Percentiles rank a stretch among this genome's conserved stretches.
phyloP scores from a whole-genome alignment of 257 asterid species.

The Solanum rostratum region DNA sequence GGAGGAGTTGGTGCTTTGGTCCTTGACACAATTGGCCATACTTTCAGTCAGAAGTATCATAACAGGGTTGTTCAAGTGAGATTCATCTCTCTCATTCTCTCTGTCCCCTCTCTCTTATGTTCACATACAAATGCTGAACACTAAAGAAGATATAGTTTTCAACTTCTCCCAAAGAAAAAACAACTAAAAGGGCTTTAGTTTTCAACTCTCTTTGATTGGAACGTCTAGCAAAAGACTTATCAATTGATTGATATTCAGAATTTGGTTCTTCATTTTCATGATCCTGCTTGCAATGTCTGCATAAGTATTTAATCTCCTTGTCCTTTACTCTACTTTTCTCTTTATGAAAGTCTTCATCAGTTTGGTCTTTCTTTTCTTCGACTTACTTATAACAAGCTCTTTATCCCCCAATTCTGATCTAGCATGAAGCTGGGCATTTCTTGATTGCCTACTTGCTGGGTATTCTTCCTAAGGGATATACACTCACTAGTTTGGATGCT shows the following conservation, averaged over 20 bases:
- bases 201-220: neutral
- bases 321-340: neutral
- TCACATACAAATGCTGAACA: neutral
- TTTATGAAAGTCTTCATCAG: neutral
- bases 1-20: slow-evolving; percentile 82
- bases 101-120: neutral
- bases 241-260: neutral
- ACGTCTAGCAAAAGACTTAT: neutral
- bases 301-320: neutral
- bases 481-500: slow-evolving; percentile 88
- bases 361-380: neutral
- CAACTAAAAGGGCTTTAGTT: neutral
- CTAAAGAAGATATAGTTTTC: neutral
- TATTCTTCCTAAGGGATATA: slow-evolving; percentile 73
- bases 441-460: slow-evolving; percentile 93
- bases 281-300: neutral
- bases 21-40: slow-evolving; percentile 82
- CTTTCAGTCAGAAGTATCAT: slow-evolving; percentile 82
- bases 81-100: neutral
- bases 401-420: slow-evolving; percentile 8
- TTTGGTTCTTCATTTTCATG: neutral
- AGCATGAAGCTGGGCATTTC: slow-evolving; percentile 99
- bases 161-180: neutral
- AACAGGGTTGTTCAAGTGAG: slow-evolving; percentile 82
- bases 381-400: slow-evolving; percentile 7